These are phyloP conservation scores for Mucor saturninus DNA, from an alignment of 371 early-diverging fungal species.

Conservation along the genomic window DNA sequence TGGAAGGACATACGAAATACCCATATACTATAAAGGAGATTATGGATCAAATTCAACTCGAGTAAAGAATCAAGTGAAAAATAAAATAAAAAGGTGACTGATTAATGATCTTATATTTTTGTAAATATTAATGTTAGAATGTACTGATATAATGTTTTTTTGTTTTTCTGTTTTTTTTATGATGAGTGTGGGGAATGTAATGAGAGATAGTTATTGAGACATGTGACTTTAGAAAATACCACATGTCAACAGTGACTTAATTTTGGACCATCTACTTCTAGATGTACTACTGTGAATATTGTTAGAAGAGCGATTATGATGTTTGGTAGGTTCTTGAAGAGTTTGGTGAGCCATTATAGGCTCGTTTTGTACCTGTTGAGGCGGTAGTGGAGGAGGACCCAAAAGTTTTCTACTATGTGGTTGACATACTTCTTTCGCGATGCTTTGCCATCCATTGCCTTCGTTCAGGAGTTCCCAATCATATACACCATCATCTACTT, in stretches of 20 bases:
- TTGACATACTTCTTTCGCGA: neutral
- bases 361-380: neutral
- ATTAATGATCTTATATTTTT: neutral
- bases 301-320: neutral
- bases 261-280: slow-evolving; percentile 4
- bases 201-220: neutral
- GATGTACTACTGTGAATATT: neutral
- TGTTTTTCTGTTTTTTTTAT: neutral
- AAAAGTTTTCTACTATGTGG: neutral
- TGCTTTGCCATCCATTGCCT: slow-evolving; percentile 48
- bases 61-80: slow-evolving; percentile 8
- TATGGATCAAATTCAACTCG: slow-evolving; percentile 29
- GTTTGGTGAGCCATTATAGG: slow-evolving; percentile 4
- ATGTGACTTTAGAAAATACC: slow-evolving; percentile 7
- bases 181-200: neutral
- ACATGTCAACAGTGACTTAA: slow-evolving; percentile 15
- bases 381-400: neutral
- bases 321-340: slow-evolving; percentile 4
- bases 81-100: neutral
- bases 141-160: neutral
- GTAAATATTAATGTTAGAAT: neutral
- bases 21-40: slow-evolving; percentile 42
- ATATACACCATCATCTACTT: slow-evolving; percentile 84
- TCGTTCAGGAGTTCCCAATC: slow-evolving; percentile 84
- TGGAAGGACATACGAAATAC: slow-evolving; percentile 90